Conservation (phyloP, 2,329 filamentous ascomycete species). For the Lecanicillium sp. region DNA sequence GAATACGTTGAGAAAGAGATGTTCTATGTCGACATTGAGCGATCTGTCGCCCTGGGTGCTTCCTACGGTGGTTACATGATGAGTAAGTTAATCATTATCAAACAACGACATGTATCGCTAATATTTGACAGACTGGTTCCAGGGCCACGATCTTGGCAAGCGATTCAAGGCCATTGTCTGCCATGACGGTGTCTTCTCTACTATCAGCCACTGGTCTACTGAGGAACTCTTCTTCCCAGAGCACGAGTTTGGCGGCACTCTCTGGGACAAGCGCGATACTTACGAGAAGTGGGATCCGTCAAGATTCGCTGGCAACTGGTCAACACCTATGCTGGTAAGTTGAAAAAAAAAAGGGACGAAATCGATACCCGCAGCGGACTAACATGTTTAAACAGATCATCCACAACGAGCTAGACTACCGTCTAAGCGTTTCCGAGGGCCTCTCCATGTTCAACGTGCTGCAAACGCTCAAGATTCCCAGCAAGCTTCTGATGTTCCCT, state of each 20-base stretch:
- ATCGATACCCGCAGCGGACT: constrained; percentile 9
- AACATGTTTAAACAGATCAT: constrained; percentile 43
- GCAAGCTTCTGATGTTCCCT: constrained; percentile 73
- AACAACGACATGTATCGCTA: neutral
- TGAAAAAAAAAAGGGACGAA: neutral
- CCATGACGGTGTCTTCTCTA: constrained; percentile 81
- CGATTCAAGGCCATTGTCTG: constrained; percentile 84
- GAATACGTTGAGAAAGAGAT: constrained; percentile 64
- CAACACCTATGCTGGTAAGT: constrained; percentile 73
- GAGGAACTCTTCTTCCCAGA: constrained; percentile 67
- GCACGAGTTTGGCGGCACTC: constrained; percentile 58
- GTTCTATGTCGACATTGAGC: constrained; percentile 60
- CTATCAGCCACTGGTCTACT: constrained; percentile 56
- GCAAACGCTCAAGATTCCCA: constrained; percentile 68
- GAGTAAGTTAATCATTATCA: constrained; percentile 38
- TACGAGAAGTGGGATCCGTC: constrained; percentile 69
- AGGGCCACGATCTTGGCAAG: constrained; percentile 75
- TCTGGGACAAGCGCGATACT: constrained; percentile 55
- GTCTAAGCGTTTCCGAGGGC: constrained; percentile 78
- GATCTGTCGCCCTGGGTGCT: constrained; percentile 68
- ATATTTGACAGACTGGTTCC: constrained; percentile 66
- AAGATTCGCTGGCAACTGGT: constrained; percentile 61
- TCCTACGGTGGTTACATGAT: constrained; percentile 74
- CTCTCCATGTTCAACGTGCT: constrained; percentile 80
- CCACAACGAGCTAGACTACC: constrained; percentile 85